Evolutionary conservation across 2,329 filamentous ascomycete species (phyloP), one percentile per base, ranked within the genome.

Genomic region (Seiridium cupressi): DNA sequence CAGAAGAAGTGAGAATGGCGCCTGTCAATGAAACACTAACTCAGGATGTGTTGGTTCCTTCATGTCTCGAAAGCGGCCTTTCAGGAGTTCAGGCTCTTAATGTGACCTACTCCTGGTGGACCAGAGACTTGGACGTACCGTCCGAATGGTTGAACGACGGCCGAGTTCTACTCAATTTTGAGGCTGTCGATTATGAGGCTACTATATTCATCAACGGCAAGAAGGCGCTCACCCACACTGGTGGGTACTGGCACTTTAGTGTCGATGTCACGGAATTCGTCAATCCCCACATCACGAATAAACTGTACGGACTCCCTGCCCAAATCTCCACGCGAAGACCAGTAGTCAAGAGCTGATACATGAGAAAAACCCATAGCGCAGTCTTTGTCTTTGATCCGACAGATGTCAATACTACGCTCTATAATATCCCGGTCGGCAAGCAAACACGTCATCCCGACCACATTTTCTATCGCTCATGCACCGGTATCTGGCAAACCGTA

Each of bases 401-500:
- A 0, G 88, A 91, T 65, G 18, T 53, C 18, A 35, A 53, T 53
- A 68, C n/a, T 38, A 26, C 51, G 66, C 70, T 66, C 34, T 76
- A 79, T 60, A 79, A 87, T 10, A 87, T 89, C 47, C 88, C 88
- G 0, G 80, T 89, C 48, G 89, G 89, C 63, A 90, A 90, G 69
- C 88, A 89, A 70, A 83, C 81, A 0, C 68, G 81, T 1, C 74
- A 72, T 0, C 84, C 83, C 0, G 81, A 78, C 9, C 84, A 87
- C 65, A 91, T 91, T 61, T 91, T 89, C 71, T 91, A 91, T 70
- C 86, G 85, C 0, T 85, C 89, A 0, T 91, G 88, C 69, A 88
- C 86, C 40, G 89, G 89, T 4, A 91, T 92, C 63, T 92, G 89
- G 89, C 89, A 91, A 69, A 82, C 81, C 18, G 89, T 91, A 0